These are phyloP conservation scores for Brassica balearica DNA, from an alignment of 441 rosid species.

Conservation along the genomic window DNA sequence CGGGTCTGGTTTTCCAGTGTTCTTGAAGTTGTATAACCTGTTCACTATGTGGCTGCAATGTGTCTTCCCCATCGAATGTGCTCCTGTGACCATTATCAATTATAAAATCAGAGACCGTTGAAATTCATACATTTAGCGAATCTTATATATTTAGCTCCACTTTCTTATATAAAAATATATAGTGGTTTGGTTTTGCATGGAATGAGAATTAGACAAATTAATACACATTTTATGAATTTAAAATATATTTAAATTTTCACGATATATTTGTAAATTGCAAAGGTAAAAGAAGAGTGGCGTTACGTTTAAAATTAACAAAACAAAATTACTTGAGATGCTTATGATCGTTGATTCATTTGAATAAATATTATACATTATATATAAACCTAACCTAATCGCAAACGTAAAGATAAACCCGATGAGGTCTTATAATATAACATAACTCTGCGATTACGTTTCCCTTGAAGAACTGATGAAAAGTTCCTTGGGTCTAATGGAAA, in stretches of 20 bases:
- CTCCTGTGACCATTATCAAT: slow-evolving; percentile 52
- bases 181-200: not conserved
- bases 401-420: not conserved
- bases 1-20: slow-evolving; percentile 72
- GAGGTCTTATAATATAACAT: not conserved
- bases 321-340: slow-evolving; percentile 1
- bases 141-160: not conserved
- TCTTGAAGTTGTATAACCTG: slow-evolving; percentile 77
- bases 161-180: not conserved
- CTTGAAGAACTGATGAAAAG: not conserved
- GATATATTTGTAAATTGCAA: not conserved
- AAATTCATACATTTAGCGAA: not conserved
- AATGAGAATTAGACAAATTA: not conserved
- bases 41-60: slow-evolving; percentile 62
- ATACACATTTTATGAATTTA: not conserved
- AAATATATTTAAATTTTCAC: not conserved
- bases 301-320: slow-evolving; percentile 5
- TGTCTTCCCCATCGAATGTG: slow-evolving; percentile 75
- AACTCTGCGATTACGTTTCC: not conserved
- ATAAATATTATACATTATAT: not conserved
- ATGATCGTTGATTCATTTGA: not conserved
- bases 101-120: not conserved
- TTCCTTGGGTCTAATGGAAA: not conserved
- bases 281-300: not conserved
- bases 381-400: not conserved